phyloP scores from a whole-genome alignment of 257 asterid genomes.

The Solanum pimpinellifolium region DNA sequence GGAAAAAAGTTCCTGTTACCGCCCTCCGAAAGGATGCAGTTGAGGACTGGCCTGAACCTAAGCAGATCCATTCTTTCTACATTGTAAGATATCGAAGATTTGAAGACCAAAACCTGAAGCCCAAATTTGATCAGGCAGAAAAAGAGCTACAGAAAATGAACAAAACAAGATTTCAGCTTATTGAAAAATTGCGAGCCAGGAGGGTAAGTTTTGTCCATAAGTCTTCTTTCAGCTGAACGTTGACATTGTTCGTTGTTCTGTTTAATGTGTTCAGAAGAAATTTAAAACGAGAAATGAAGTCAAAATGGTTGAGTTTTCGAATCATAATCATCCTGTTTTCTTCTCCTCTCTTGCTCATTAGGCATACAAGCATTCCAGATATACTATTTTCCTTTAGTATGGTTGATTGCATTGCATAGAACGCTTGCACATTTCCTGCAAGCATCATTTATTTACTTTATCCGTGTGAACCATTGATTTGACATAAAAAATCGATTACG shows the following conservation, averaged over 20 bases:
- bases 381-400: neutral
- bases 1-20: constrained; percentile 21
- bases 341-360: neutral
- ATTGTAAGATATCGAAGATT: constrained; percentile 44
- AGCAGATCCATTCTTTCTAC: constrained; percentile 49
- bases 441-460: neutral
- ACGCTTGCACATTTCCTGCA: neutral
- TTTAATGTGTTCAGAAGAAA: neutral
- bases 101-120: constrained; percentile 61
- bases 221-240: neutral
- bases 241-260: neutral
- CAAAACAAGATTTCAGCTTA: constrained; percentile 46
- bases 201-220: constrained; percentile 31
- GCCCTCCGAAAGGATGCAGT: constrained; percentile 63
- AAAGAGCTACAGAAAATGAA: constrained; percentile 62
- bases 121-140: constrained; percentile 58
- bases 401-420: neutral
- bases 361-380: neutral
- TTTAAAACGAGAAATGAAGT: neutral
- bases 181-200: constrained; percentile 50
- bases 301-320: neutral
- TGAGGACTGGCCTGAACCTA: constrained; percentile 89
- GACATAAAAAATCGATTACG: neutral
- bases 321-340: neutral
- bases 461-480: neutral